Conservation (phyloP, 2,329 filamentous ascomycete genomes). For the Microsporum ferrugineum region DNA sequence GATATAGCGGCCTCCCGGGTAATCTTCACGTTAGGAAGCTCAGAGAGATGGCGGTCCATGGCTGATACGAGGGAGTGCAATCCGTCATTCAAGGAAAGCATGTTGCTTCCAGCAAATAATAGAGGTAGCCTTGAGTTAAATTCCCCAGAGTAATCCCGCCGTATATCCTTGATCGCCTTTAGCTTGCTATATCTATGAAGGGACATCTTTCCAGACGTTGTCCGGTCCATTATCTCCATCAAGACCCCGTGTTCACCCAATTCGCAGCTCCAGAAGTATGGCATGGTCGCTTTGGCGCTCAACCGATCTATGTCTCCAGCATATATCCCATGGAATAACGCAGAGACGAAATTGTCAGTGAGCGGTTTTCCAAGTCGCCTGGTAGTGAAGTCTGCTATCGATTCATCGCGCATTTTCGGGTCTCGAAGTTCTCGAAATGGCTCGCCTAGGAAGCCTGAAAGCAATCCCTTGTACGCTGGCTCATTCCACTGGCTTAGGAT, state of each 20-base stretch:
- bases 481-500: slow-evolving; percentile 37
- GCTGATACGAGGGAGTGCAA: not conserved
- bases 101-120: not conserved
- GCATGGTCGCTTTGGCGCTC: slow-evolving; percentile 56
- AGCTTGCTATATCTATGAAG: not conserved
- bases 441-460: slow-evolving; percentile 45
- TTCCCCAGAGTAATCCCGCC: not conserved
- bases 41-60: not conserved
- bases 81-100: not conserved
- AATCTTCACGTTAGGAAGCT: not conserved
- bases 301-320: slow-evolving; percentile 77
- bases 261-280: slow-evolving; percentile 34
- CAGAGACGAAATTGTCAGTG: slow-evolving; percentile 64
- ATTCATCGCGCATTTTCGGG: slow-evolving; percentile 53
- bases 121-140: not conserved
- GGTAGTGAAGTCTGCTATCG: slow-evolving; percentile 55
- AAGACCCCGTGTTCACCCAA: not conserved
- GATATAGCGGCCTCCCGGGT: not conserved
- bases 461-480: slow-evolving; percentile 44
- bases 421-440: slow-evolving; percentile 57
- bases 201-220: not conserved
- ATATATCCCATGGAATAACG: slow-evolving; percentile 74
- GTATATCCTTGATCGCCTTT: not conserved
- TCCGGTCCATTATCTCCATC: not conserved
- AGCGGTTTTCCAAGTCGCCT: slow-evolving; percentile 44